Evolutionary conservation across 345 rosid genomes (phyloP).

Genomic region (Linum trigynum): DNA sequence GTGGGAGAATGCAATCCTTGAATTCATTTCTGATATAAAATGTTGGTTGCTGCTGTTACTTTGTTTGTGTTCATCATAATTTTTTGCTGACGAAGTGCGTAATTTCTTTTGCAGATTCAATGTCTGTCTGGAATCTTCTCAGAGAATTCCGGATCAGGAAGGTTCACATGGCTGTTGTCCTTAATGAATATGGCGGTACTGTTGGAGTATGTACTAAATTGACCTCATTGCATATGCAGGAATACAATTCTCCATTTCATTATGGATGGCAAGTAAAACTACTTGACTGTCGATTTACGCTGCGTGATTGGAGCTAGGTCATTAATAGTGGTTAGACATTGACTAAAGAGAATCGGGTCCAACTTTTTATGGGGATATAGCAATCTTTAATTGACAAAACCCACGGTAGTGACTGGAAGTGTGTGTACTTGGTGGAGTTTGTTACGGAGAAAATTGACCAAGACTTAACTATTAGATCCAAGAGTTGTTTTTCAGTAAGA

Average conservation of each 20-base stretch:
- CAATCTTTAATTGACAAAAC: neutral
- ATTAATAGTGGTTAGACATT: neutral
- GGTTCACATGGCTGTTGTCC: constrained; percentile 99
- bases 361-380: neutral
- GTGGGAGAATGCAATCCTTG: neutral
- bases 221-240: neutral
- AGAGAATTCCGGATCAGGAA: constrained; percentile 96
- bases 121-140: constrained; percentile 99
- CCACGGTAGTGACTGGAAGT: neutral
- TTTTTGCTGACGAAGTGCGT: neutral
- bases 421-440: neutral
- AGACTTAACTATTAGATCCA: too few species aligned
- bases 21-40: too few species aligned
- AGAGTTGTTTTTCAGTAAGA: neutral
- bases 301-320: neutral
- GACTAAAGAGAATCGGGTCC: neutral
- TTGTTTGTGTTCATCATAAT: neutral
- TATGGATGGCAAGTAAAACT: neutral
- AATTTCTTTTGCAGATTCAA: constrained; percentile 64
- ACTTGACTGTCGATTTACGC: neutral
- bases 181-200: constrained; percentile 96
- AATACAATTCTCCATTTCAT: neutral
- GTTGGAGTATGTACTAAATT: constrained; percentile 63
- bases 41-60: neutral
- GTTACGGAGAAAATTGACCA: neutral